phyloP scores from a whole-genome alignment of 2,329 filamentous ascomycete species.

The Penicillium frequentans region DNA sequence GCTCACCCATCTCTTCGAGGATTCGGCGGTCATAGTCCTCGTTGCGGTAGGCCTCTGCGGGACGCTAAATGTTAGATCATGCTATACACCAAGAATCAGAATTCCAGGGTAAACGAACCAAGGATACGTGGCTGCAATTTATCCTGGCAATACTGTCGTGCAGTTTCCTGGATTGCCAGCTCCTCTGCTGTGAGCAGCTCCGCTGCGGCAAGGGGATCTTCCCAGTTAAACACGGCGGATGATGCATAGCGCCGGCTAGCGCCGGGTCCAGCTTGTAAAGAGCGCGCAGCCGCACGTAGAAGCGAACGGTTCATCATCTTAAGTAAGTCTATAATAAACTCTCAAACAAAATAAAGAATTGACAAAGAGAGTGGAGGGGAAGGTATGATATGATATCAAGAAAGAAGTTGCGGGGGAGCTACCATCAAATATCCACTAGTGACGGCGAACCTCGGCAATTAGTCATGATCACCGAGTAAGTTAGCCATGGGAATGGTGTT shows the following conservation, averaged over 20 bases:
- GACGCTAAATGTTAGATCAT: neutral
- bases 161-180: slow-evolving; percentile 82
- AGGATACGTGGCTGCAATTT: slow-evolving; percentile 80
- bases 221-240: slow-evolving; percentile 72
- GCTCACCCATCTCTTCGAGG: slow-evolving; percentile 85
- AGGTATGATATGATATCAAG: slow-evolving; percentile 3
- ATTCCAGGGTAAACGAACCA: slow-evolving; percentile 55
- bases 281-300: slow-evolving; percentile 33
- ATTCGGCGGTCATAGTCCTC: slow-evolving; percentile 86
- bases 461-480: slow-evolving; percentile 16
- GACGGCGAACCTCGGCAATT: slow-evolving; percentile 31
- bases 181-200: slow-evolving; percentile 87
- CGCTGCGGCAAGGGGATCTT: slow-evolving; percentile 77
- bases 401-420: slow-evolving; percentile 22
- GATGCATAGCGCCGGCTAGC: slow-evolving; percentile 29
- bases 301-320: slow-evolving; percentile 34
- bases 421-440: slow-evolving; percentile 24
- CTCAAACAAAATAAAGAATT: neutral
- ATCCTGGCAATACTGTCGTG: slow-evolving; percentile 92
- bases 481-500: neutral
- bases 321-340: neutral
- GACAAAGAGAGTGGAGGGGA: neutral
- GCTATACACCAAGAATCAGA: neutral
- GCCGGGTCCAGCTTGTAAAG: slow-evolving; percentile 23
- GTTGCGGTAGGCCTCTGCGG: slow-evolving; percentile 77